Conservation (phyloP, 164 flowering plant genomes). For the Berberis vulgaris region DNA sequence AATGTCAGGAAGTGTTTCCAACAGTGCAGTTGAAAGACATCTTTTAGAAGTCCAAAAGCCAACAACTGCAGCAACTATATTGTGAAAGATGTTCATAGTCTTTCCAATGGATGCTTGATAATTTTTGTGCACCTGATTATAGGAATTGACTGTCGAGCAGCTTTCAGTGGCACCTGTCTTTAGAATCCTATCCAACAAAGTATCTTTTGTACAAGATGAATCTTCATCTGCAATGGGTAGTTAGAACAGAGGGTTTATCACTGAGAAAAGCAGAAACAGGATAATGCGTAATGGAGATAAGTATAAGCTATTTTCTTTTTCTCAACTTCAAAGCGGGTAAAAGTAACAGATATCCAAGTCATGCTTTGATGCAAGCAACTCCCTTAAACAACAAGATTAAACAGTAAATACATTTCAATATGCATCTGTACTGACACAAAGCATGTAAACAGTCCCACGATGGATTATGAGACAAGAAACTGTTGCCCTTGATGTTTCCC, state of each 20-base stretch:
- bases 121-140: slow-evolving; percentile 33
- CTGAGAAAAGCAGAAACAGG: neutral
- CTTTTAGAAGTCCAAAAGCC: slow-evolving; percentile 43
- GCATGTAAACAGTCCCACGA: too few species aligned
- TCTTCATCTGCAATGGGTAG: slow-evolving; percentile 29
- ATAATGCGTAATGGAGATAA: neutral
- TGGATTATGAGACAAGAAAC: too few species aligned
- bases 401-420: too few species aligned
- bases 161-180: slow-evolving; percentile 85
- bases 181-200: slow-evolving; percentile 56
- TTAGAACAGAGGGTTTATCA: neutral
- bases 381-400: too few species aligned
- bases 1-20: slow-evolving; percentile 36
- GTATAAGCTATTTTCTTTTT: neutral
- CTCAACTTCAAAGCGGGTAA: too few species aligned
- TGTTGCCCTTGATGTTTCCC: too few species aligned
- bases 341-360: too few species aligned
- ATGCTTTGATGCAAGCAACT: too few species aligned
- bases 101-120: slow-evolving; percentile 16
- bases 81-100: slow-evolving; percentile 30
- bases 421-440: too few species aligned
- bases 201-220: slow-evolving; percentile 37
- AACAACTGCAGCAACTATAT: slow-evolving; percentile 43
- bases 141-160: slow-evolving; percentile 38
- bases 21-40: slow-evolving; percentile 27